Conservation (phyloP, 2,329 filamentous ascomycete species). For the Hymenoscyphus scutula region DNA sequence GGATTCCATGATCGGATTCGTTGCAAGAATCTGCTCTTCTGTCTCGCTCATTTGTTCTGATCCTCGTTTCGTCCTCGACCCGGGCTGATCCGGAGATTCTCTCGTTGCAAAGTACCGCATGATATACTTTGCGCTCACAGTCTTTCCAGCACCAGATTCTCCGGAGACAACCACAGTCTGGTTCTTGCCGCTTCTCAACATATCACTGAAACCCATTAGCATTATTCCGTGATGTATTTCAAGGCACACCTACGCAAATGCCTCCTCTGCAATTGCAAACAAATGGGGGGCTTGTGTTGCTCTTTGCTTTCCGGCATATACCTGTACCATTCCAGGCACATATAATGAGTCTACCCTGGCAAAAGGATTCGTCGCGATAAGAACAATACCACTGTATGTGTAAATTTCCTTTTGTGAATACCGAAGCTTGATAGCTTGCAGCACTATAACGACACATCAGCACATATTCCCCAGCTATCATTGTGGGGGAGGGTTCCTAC, state of each 20-base stretch:
- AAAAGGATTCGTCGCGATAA: conserved; percentile 98
- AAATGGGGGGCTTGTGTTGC: conserved; percentile 96
- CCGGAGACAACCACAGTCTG: conserved; percentile 99
- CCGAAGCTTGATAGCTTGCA: conserved; percentile 95
- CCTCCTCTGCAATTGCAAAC: conserved; percentile 98
- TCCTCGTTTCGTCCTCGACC: conserved; percentile 71
- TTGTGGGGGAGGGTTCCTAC: conserved; percentile 49
- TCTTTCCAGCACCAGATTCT: conserved; percentile 98
- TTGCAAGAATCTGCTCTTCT: conserved; percentile 96
- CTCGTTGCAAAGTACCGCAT: conserved; percentile 99
- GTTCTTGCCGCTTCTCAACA: conserved; percentile 93
- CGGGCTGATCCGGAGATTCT: conserved; percentile 86
- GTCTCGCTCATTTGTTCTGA: conserved; percentile 90
- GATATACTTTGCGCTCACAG: conserved; percentile 98
- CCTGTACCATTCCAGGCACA: conserved; percentile 99
- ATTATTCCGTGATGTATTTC: conserved; percentile 5
- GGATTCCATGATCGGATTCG: conserved; percentile 99
- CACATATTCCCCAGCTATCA: conserved; percentile 5
- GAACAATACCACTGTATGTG: conserved; percentile 97
- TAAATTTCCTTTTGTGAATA: conserved; percentile 99
- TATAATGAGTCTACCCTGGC: conserved; percentile 97
- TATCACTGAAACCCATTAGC: conserved; percentile 67
- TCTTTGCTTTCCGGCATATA: conserved; percentile 95
- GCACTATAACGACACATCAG: conserved; percentile 54
- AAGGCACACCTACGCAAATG: conserved; percentile 73